Base-by-base conservation (phyloP, 768 basidiomycete genomes). In the Pleurotus salmoneostramineus region DNA sequence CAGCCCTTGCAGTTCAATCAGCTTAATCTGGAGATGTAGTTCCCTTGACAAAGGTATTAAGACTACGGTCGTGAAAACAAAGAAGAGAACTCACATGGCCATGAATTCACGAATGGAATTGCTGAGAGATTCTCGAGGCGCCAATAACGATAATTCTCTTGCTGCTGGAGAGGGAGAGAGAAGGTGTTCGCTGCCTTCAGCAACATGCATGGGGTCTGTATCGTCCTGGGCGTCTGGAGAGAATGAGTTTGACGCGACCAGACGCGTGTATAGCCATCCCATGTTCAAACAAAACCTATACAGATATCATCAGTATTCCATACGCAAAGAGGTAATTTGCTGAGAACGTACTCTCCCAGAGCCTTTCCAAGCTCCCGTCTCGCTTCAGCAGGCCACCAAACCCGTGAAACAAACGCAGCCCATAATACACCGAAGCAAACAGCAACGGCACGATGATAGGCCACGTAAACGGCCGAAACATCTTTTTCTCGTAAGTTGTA, bases 361-460 rank as follows among this genome's bases (percentile, higher is more conserved):
- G 85, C 88, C 60, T 85, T 87, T 48, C 88, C 84, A 3, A 99
- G 76, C 70, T 98, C 96, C 42, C 90, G 77, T 47, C 96, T 77
- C 0, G 97, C 97, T 65, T 97, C 95, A 6, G 91, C 83, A 1
- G 97, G 97, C 96, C 95, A 98, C 91, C 95, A 94, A 61, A 89
- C 88, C 48, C 93, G 77, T 4, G 92, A 94, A 17, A 97, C 85
- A 50, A 98, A 72, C 3, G 87, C 82, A 0, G 95, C 95, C 91
- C 92, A 98, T 1, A 95, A 67, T 2, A 95, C 92, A 6, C 96
- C 97, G 5, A 82, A 80, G 0, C 81, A 89, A 15, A 99, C 96
- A 34, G 95, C 82, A 3, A 88, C 62, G 0, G 88, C 88, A 48
- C 97, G 88, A 64, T 88, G 84, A 34, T 81, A 75, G 0, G 94